A percentile compares a stretch with the other conserved stretches of the same genome.
Conservation (phyloP, 345 rosid species). For the Heritiera littoralis region DNA sequence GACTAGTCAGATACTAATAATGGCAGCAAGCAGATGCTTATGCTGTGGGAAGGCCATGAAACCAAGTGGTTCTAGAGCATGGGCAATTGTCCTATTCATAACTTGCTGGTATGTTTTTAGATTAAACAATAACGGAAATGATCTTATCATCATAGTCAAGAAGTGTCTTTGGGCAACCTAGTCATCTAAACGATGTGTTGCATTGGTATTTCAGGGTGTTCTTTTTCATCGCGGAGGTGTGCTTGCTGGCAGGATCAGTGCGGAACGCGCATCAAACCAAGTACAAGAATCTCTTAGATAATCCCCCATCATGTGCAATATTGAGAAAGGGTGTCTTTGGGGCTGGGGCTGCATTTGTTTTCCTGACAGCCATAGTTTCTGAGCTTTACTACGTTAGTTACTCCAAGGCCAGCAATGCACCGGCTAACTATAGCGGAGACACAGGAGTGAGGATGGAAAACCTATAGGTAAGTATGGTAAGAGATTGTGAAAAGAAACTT, state of each 20-base stretch:
- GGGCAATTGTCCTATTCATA: conserved; percentile 76
- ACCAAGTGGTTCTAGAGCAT: conserved; percentile 76
- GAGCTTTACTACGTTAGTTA: conserved; percentile 74
- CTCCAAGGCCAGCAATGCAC: conserved; percentile 52
- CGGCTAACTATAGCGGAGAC: conserved; percentile 43
- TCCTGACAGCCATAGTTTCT: conserved; percentile 73
- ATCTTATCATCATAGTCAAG: neutral
- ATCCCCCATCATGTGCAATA: conserved; percentile 47
- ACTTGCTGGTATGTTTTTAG: conserved; percentile 61
- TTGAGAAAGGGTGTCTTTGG: conserved; percentile 85
- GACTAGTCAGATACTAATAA: conserved; percentile 65
- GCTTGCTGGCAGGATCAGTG: conserved; percentile 85
- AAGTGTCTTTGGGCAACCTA: neutral
- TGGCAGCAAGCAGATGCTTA: conserved; percentile 71
- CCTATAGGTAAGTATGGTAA: conserved; percentile 34
- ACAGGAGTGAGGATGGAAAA: conserved; percentile 77
- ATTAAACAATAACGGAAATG: neutral
- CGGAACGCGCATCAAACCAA: conserved; percentile 86
- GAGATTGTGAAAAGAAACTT: neutral
- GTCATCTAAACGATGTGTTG: neutral
- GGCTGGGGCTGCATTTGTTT: conserved; percentile 84
- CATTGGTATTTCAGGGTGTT: conserved; percentile 59
- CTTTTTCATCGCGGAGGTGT: conserved; percentile 79
- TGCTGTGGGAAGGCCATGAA: conserved; percentile 78
- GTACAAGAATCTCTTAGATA: conserved; percentile 38